Conservation (phyloP, 495 filamentous ascomycete genomes). For the Aspergillus nanangensis region DNA sequence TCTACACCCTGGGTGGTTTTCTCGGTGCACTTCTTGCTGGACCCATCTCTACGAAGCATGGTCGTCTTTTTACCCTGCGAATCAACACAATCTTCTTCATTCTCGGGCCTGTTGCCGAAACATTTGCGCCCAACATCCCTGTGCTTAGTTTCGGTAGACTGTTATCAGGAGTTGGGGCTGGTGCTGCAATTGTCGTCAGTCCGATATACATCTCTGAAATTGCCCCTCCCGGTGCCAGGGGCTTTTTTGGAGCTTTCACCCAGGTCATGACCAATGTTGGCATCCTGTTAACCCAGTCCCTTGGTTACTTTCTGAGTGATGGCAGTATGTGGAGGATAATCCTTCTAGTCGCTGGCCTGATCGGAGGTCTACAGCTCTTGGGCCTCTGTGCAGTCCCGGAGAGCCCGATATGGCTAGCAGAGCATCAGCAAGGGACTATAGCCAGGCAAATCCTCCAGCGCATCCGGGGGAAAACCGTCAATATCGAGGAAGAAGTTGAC, state of each 20-base stretch:
- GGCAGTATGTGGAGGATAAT: constrained; percentile 79
- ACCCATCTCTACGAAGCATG: constrained; percentile 65
- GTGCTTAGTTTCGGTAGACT: constrained; percentile 69
- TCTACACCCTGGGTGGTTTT: constrained; percentile 89
- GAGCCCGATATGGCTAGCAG: constrained; percentile 80
- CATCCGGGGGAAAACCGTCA: constrained; percentile 63
- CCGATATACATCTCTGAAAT: constrained; percentile 95
- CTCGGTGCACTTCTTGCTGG: constrained; percentile 76
- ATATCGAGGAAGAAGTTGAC: constrained; percentile 71
- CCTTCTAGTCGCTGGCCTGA: constrained; percentile 63
- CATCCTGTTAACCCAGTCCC: constrained; percentile 74
- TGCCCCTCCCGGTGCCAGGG: constrained; percentile 70
- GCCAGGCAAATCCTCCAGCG: constrained; percentile 66
- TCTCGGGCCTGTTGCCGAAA: constrained; percentile 70
- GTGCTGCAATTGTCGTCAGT: constrained; percentile 84
- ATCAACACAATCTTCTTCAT: constrained; percentile 71
- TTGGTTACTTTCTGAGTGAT: constrained; percentile 82
- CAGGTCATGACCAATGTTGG: constrained; percentile 95
- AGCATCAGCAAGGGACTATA: constrained; percentile 52
- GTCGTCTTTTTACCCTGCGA: constrained; percentile 68
- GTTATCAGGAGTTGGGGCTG: constrained; percentile 77
- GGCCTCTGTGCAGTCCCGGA: constrained; percentile 72
- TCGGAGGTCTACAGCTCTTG: constrained; percentile 61
- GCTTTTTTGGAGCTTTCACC: constrained; percentile 86
- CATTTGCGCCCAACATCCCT: constrained; percentile 60